Evolutionary conservation across 2,329 filamentous ascomycete species (phyloP).

Genomic region (Fusarium falciforme): DNA sequence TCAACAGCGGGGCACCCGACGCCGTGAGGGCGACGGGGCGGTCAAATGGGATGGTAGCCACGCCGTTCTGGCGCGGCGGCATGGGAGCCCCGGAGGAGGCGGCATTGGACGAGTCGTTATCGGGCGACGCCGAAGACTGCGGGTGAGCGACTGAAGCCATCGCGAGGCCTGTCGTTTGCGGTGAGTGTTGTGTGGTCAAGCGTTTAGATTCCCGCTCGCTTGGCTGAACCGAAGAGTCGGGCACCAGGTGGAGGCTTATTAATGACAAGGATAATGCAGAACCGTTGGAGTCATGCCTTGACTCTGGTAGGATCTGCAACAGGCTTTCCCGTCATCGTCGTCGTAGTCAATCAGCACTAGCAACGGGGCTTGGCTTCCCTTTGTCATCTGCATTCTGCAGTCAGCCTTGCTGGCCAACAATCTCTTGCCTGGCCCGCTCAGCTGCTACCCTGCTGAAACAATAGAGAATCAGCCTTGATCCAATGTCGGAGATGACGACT

Average conservation of each 20-base stretch:
- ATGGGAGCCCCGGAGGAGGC: slow-evolving; percentile 2
- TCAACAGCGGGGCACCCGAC: slow-evolving; percentile 48
- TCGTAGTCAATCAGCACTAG: neutral
- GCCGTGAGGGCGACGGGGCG: slow-evolving; percentile 35
- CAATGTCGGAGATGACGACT: neutral
- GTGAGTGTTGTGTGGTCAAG: neutral
- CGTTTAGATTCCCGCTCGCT: neutral
- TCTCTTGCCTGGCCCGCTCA: neutral
- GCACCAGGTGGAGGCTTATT: neutral
- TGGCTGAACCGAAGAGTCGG: neutral
- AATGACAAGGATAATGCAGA: neutral
- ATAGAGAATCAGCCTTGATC: neutral
- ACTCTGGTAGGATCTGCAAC: neutral
- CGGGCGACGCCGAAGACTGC: slow-evolving; percentile 22
- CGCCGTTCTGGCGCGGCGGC: slow-evolving; percentile 13
- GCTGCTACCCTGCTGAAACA: neutral
- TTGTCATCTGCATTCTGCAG: neutral
- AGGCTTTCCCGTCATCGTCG: neutral
- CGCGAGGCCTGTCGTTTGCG: neutral
- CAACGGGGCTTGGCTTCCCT: neutral
- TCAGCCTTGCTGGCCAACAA: neutral
- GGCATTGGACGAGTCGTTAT: slow-evolving; percentile 3
- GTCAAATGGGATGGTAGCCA: slow-evolving; percentile 31
- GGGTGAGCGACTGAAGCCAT: slow-evolving; percentile 29
- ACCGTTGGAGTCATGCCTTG: neutral